A percentile compares a stretch with the other conserved stretches of the same genome.
Evolutionary conservation across 495 filamentous ascomycete genomes (phyloP).

Genomic region (Chaetomium fimeti): DNA sequence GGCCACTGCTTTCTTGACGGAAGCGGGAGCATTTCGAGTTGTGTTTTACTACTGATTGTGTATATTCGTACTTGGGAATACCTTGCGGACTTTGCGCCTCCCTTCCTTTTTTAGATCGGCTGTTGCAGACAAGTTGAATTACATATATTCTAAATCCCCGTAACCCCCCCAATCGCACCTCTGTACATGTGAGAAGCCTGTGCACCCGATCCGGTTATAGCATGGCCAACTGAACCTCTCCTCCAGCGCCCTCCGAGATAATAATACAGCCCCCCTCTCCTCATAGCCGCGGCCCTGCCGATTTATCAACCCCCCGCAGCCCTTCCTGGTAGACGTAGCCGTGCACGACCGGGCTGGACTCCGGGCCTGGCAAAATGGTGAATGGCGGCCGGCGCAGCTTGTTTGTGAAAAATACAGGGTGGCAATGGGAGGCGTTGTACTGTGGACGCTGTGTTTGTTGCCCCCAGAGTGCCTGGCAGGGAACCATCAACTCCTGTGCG

Average conservation of each 20-base stretch:
- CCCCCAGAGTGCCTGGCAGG: slow-evolving; percentile 24
- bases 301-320: slow-evolving; percentile 23
- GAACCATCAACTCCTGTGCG: slow-evolving; percentile 14
- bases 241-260: not conserved
- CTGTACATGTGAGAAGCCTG: too few species aligned
- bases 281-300: slow-evolving; percentile 46
- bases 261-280: not conserved
- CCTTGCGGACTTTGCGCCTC: not conserved
- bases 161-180: too few species aligned
- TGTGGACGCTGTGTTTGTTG: not conserved
- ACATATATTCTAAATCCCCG: not conserved
- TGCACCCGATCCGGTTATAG: not conserved
- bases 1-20: not conserved
- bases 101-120: not conserved
- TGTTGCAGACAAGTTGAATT: not conserved
- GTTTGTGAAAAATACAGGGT: slow-evolving; percentile 61
- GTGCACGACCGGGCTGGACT: slow-evolving; percentile 48
- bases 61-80: not conserved
- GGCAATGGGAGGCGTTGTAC: slow-evolving; percentile 46
- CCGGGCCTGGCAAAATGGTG: slow-evolving; percentile 25
- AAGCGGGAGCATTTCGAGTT: slow-evolving; percentile 8
- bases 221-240: too few species aligned
- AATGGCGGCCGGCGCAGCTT: slow-evolving; percentile 47
- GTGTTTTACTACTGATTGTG: not conserved
- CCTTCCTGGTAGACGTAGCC: slow-evolving; percentile 55